Evolutionary conservation across 441 rosid species (phyloP).

Genomic region (Pelargonium australe): DNA sequence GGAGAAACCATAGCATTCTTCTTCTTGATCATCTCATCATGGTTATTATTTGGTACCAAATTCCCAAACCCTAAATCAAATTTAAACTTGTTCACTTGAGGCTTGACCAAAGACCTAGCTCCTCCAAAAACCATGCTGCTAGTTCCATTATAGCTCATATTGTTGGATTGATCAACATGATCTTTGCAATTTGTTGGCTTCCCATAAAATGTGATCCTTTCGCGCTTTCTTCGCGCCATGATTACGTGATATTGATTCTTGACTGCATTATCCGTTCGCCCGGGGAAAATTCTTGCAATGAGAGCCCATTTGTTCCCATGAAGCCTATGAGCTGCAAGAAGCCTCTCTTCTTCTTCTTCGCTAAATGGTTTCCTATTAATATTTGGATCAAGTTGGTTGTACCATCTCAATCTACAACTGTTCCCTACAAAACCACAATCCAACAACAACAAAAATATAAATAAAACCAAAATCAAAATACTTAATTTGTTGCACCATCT

Average conservation of each 20-base stretch:
- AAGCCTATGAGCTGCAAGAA: slow-evolving; percentile 62
- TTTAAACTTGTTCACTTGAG: not conserved
- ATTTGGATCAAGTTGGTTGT: slow-evolving; percentile 91
- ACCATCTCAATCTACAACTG: slow-evolving; percentile 94
- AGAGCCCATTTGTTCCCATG: slow-evolving; percentile 96
- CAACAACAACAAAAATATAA: not conserved
- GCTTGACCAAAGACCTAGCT: too few relatives aligned
- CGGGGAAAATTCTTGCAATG: slow-evolving; percentile 85
- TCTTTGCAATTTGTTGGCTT: not conserved
- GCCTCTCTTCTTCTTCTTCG: slow-evolving; percentile 87
- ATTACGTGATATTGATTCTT: slow-evolving; percentile 99
- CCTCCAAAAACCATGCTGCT: too few relatives aligned
- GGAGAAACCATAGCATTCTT: too few relatives aligned
- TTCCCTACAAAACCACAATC: slow-evolving; percentile 44
- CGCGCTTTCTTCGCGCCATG: slow-evolving; percentile 50
- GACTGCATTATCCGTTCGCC: slow-evolving; percentile 96
- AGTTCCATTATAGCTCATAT: not conserved
- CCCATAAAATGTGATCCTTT: not conserved
- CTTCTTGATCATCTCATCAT: too few relatives aligned
- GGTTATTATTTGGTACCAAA: too few relatives aligned
- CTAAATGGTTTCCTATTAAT: slow-evolving; percentile 72
- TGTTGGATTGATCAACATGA: not conserved
- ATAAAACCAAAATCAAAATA: not conserved
- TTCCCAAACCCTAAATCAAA: not conserved
- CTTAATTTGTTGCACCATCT: not conserved